These are phyloP conservation scores for Fusarium caatingaense DNA, from an alignment of 2,329 filamentous ascomycete species.

Conservation along the genomic window DNA sequence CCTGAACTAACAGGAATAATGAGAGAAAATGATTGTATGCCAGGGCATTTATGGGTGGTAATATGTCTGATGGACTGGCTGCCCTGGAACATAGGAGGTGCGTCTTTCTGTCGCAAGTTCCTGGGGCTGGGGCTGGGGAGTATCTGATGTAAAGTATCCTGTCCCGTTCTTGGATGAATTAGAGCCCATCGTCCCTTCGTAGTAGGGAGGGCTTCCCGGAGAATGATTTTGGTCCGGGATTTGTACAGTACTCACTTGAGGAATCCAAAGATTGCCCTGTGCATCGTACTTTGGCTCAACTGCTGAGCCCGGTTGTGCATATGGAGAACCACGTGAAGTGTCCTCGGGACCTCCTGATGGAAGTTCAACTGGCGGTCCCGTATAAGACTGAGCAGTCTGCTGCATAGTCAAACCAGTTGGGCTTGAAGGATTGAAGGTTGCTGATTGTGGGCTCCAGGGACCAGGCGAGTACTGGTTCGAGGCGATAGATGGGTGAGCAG, in stretches of 20 bases:
- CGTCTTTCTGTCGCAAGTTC: slow-evolving; percentile 41
- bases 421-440: slow-evolving; percentile 35
- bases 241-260: slow-evolving; percentile 50
- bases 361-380: slow-evolving; percentile 46
- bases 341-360: slow-evolving; percentile 35
- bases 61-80: slow-evolving; percentile 41
- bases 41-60: slow-evolving; percentile 39
- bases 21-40: slow-evolving; percentile 2
- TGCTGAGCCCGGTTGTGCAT: slow-evolving; percentile 21
- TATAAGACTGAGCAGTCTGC: slow-evolving; percentile 38
- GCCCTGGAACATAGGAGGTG: slow-evolving; percentile 14
- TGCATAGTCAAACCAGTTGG: slow-evolving; percentile 31
- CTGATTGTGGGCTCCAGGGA: slow-evolving; percentile 46
- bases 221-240: slow-evolving; percentile 36
- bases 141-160: slow-evolving; percentile 31
- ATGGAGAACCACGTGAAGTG: slow-evolving; percentile 27
- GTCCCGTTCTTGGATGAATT: slow-evolving; percentile 34
- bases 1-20: slow-evolving; percentile 2
- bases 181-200: slow-evolving; percentile 31
- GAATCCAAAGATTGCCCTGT: slow-evolving; percentile 50
- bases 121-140: slow-evolving; percentile 45
- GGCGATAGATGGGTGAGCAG: slow-evolving; percentile 34
- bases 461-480: slow-evolving; percentile 40
- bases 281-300: slow-evolving; percentile 48
- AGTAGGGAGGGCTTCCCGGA: slow-evolving; percentile 34